Evolutionary conservation across 306 rosid genomes (phyloP).

Genomic region (Vachellia pachyceras): DNA sequence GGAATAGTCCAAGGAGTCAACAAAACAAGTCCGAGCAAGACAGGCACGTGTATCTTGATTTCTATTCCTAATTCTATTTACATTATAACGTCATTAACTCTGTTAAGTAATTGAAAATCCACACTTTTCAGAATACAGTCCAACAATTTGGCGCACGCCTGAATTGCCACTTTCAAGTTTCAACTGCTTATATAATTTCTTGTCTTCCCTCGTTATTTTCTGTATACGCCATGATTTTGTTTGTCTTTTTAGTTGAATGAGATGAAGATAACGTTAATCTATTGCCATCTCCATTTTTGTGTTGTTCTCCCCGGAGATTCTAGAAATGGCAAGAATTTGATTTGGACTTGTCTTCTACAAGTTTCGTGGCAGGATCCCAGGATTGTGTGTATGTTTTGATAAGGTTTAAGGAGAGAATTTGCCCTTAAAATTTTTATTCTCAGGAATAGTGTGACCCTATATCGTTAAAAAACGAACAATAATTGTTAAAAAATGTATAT

Average conservation of each 20-base stretch:
- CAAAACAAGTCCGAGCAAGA: not conserved
- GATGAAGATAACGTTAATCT: not conserved
- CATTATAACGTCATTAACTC: too few species aligned
- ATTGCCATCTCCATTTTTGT: not conserved
- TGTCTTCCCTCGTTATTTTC: not conserved
- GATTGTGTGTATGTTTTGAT: too few species aligned
- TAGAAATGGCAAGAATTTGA: slow-evolving; percentile 24
- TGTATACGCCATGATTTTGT: not conserved
- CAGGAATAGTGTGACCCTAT: too few species aligned
- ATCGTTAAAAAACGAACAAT: too few species aligned
- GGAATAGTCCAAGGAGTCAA: slow-evolving; percentile 15
- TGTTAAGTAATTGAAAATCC: slow-evolving; percentile 19
- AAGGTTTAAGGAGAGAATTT: too few species aligned
- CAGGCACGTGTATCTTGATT: not conserved
- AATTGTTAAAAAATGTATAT: too few species aligned
- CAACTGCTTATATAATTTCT: not conserved
- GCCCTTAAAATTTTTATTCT: too few species aligned
- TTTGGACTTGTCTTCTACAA: not conserved
- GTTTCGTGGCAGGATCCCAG: not conserved
- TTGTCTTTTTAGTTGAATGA: slow-evolving; percentile 21
- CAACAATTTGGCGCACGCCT: not conserved
- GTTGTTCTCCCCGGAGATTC: not conserved
- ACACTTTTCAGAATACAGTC: not conserved
- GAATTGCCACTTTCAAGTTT: slow-evolving; percentile 6
- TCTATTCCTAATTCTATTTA: not conserved